Base-by-base conservation (phyloP, 208 protist genomes). In the Lotmaria passim region DNA sequence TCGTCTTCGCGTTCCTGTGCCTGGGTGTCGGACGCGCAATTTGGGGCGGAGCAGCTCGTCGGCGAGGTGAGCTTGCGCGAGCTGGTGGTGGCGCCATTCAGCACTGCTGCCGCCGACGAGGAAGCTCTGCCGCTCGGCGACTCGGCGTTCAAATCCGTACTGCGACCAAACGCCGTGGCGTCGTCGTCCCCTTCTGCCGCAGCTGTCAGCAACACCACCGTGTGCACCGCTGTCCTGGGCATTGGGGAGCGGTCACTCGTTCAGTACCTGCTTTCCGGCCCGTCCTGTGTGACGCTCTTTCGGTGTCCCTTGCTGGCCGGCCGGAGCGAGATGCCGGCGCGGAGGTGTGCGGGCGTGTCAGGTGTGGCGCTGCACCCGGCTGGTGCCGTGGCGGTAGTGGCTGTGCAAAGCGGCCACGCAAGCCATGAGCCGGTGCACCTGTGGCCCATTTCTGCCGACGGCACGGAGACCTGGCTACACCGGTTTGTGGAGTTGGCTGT, bases 331-430 rank as follows among this genome's bases (percentile, higher is more conserved):
- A 60, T 86, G 55, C 80, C 79, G 17, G 19, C 36, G 23, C 36
- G 71, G 15, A 72, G 48, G 7, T 76, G 75, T 39, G 62, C 75
- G 0, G 84, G 50, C 10, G 48, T 96, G 0, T 46, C 58, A 26
- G 86, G 86, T 30, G 63, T 93, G 24, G 74, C 91, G 4, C 38
- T 93, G 36, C 91, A 96, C 62, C 80, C 86, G 5, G 85, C 84
- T 7, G 75, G 64, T 51, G 68, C 66, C 2, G 46, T 96, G 38
- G 79, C 81, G 7, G 56, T 93, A 52, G 6, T 88, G 24, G 70
- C 67, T 21, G 33, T 91, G 44, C 79, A 79, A 15, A 73, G 70
- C 24, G 85, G 83, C 6, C 51, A 67, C n/a, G 33, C 66, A 7
- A 24, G 36, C 10, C 68, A 65, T 39, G 76, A 80, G 23, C 52